Base-by-base conservation (phyloP, 202 grass and related monocot species). In the Setaria viridis region DNA sequence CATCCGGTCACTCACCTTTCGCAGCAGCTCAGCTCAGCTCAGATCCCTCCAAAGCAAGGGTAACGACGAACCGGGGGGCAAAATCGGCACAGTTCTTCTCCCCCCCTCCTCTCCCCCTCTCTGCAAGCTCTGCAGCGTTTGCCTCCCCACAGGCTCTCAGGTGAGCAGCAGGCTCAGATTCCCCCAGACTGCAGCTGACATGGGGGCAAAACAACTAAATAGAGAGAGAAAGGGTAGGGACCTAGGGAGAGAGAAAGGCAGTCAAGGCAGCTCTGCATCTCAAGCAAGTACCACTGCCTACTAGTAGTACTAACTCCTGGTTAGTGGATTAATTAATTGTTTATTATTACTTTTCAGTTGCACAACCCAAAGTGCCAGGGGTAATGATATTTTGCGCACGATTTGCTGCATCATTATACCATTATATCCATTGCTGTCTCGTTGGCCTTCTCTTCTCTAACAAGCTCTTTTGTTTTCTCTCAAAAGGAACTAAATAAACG, bases 141-240 rank as follows among this genome's bases (percentile, higher is more conserved):
- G 89, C 89, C 84, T 77, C 88, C 41, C 33, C 57, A 67, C 89
- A 82, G 86, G 5, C 77, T 77, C 78, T 90, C 88, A 90, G 89
- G 80, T 77, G 80, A 75, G 80, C 60, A 64, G 80, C 85, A 76
- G 80, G 48, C 89, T 79, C 85, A 85, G 85, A 87, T 87, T 87
- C 89, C 85, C 62, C 76, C 85, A 64, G 76, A 59, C 89, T 58
- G 85, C 85, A 72, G 85, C 85, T 88, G 70, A 87, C 89, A 87
- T 75, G 89, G 69, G 80, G 75, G 68, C 83, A 74, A 59, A 62
- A 82, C 21, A 69, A 17, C 33, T 87, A 87, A 84, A 87, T 76
- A 91, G 62, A 67, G 68, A 46, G 37, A 49, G 45, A 46, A 7
- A 35, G 56, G 4, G 63, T 19, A 19, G 19, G 48, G 11, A 14